Percentiles rank a stretch among this genome's conserved stretches.
phyloP scores from a whole-genome alignment of 129 eudicot species.

The Rutidosis leptorrhynchoides region DNA sequence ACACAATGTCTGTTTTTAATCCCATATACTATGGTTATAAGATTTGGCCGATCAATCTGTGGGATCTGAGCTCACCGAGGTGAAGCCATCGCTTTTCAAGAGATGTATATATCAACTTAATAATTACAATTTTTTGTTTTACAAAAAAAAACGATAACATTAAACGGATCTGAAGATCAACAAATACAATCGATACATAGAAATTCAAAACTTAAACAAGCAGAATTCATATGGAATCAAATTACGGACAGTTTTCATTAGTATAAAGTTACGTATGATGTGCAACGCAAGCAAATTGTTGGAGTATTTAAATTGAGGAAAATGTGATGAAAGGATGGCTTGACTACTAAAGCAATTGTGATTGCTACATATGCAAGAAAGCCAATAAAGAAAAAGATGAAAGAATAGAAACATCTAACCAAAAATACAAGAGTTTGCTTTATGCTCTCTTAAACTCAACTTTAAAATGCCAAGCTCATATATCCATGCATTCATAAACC shows the following conservation, averaged over 20 bases:
- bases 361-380: constrained; percentile 64
- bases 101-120: no score
- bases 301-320: constrained; percentile 10
- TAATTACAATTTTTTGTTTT: neutral
- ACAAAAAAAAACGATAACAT: no score
- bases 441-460: constrained; percentile 43
- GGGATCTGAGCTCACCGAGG: no score
- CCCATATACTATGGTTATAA: no score
- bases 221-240: neutral
- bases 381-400: constrained; percentile 53
- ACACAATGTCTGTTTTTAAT: neutral
- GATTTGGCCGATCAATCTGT: no score
- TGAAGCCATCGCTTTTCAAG: no score
- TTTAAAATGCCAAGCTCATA: constrained; percentile 71
- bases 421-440: constrained; percentile 47
- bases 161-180: no score
- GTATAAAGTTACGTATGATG: neutral
- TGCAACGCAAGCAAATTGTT: neutral
- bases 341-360: constrained; percentile 36
- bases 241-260: neutral
- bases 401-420: constrained; percentile 40
- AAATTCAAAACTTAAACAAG: no score
- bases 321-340: constrained; percentile 7
- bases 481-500: constrained; percentile 48
- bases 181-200: no score